These are phyloP conservation scores for Lanmaoa rubissima DNA, from an alignment of 768 basidiomycete genomes.

Conservation along the genomic window DNA sequence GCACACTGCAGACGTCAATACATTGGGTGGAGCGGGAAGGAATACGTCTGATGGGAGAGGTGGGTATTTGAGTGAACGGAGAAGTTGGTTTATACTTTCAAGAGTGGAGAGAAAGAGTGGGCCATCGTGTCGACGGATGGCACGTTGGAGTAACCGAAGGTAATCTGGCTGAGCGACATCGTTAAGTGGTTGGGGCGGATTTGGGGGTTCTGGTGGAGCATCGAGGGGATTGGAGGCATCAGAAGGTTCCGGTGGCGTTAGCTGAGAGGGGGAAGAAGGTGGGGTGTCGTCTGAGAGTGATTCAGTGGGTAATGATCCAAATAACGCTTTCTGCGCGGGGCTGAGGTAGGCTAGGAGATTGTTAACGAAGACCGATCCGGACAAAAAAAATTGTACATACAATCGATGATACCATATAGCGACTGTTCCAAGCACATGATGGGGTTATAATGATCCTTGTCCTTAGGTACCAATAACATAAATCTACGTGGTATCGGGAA, in stretches of 20 bases:
- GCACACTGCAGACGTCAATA: slow-evolving; percentile 44
- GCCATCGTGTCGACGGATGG: slow-evolving; percentile 67
- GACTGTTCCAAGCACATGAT: slow-evolving; percentile 75
- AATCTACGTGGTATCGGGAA: slow-evolving; percentile 44
- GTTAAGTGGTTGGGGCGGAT: slow-evolving; percentile 23
- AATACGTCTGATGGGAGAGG: slow-evolving; percentile 51
- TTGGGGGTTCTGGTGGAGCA: slow-evolving; percentile 25
- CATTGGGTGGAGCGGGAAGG: slow-evolving; percentile 43
- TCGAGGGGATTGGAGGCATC: slow-evolving; percentile 32
- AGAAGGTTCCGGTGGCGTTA: slow-evolving; percentile 32
- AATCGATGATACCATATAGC: slow-evolving; percentile 69
- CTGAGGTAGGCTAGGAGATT: slow-evolving; percentile 58
- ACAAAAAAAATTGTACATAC: slow-evolving; percentile 40
- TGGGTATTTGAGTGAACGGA: slow-evolving; percentile 68
- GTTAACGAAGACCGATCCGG: slow-evolving; percentile 6
- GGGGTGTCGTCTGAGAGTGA: slow-evolving; percentile 24
- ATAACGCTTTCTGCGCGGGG: slow-evolving; percentile 58
- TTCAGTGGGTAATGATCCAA: slow-evolving; percentile 62
- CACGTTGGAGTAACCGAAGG: slow-evolving; percentile 65
- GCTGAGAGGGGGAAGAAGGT: slow-evolving; percentile 37
- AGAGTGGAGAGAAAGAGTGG: slow-evolving; percentile 68
- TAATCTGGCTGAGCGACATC: slow-evolving; percentile 29
- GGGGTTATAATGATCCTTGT: slow-evolving; percentile 86
- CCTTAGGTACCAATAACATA: slow-evolving; percentile 74
- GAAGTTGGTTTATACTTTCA: slow-evolving; percentile 55